Conservation (phyloP, 2,329 filamentous ascomycete species). For the Neonectria coccinea region DNA sequence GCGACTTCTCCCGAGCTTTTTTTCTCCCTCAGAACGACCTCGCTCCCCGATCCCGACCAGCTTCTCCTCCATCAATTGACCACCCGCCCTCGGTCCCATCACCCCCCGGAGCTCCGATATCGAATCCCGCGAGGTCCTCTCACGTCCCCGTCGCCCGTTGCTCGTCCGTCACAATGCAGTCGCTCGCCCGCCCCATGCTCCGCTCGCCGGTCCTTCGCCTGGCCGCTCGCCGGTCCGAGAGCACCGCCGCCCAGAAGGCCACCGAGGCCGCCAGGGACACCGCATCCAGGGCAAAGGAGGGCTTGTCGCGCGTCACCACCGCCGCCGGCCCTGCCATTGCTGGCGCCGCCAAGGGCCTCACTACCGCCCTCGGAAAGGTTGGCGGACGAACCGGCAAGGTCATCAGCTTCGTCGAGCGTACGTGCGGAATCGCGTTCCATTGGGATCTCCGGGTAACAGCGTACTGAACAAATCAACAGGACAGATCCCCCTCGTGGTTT, state of each 20-base stretch:
- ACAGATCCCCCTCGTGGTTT: constrained; percentile 85
- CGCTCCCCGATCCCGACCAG: constrained; percentile 44
- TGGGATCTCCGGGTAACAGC: background rate
- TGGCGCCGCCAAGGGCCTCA: constrained; percentile 75
- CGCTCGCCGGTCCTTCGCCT: constrained; percentile 60
- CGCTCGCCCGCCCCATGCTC: constrained; percentile 58
- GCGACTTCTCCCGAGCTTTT: constrained; percentile 63
- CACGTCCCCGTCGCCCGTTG: constrained; percentile 27
- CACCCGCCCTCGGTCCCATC: constrained; percentile 44
- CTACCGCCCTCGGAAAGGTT: constrained; percentile 76
- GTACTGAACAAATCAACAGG: constrained; percentile 62
- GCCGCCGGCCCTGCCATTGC: constrained; percentile 81
- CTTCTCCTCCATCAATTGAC: constrained; percentile 53
- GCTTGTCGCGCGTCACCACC: constrained; percentile 83
- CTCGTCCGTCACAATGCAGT: constrained; percentile 49
- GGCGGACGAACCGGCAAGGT: constrained; percentile 86
- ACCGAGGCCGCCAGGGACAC: constrained; percentile 56
- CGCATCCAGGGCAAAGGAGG: constrained; percentile 78
- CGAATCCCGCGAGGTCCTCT: constrained; percentile 41
- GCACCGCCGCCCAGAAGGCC: constrained; percentile 63
- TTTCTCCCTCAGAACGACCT: constrained; percentile 54
- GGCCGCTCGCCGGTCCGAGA: constrained; percentile 70
- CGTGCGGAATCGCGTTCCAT: constrained; percentile 53
- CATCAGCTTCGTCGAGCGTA: constrained; percentile 88
- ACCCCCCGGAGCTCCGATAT: constrained; percentile 45